Percentiles rank a stretch among this genome's conserved stretches.
These are phyloP conservation scores for Pyricularia grisea DNA, from an alignment of 2,329 filamentous ascomycete genomes.

Conservation along the genomic window DNA sequence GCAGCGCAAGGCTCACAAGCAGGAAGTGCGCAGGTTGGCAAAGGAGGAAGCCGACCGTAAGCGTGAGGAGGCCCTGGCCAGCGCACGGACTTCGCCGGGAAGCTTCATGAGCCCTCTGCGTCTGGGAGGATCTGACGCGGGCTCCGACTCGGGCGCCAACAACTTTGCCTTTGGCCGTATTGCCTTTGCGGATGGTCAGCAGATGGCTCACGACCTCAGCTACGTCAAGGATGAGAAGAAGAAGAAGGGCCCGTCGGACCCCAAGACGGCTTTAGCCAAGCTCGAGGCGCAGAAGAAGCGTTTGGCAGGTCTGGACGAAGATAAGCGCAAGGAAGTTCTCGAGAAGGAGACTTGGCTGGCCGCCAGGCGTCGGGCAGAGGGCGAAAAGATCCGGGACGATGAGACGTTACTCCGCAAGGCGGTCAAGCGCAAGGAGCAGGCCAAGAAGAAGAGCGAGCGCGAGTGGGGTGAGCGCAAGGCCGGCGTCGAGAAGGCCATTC, in stretches of 20 bases:
- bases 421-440: conserved; percentile 81
- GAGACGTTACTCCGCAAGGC: conserved; percentile 85
- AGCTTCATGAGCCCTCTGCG: conserved; percentile 47
- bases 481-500: conserved; percentile 65
- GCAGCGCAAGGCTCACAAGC: conserved; percentile 79
- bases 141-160: conserved; percentile 29
- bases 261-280: conserved; percentile 76
- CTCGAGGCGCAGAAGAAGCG: conserved; percentile 81
- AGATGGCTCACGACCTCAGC: conserved; percentile 64
- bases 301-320: conserved; percentile 62
- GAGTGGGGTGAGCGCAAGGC: conserved; percentile 72
- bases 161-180: conserved; percentile 87
- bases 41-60: conserved; percentile 69
- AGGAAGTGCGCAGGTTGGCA: conserved; percentile 67
- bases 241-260: conserved; percentile 74
- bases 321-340: conserved; percentile 76
- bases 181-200: conserved; percentile 79
- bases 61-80: conserved; percentile 51
- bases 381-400: conserved; percentile 77
- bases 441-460: conserved; percentile 84
- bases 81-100: conserved; percentile 49
- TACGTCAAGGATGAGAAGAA: conserved; percentile 35
- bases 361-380: conserved; percentile 74
- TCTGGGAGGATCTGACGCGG: conserved; percentile 16
- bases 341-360: conserved; percentile 94